Base-by-base conservation (phyloP, 129 eudicot species). In the Lactuca saligna region DNA sequence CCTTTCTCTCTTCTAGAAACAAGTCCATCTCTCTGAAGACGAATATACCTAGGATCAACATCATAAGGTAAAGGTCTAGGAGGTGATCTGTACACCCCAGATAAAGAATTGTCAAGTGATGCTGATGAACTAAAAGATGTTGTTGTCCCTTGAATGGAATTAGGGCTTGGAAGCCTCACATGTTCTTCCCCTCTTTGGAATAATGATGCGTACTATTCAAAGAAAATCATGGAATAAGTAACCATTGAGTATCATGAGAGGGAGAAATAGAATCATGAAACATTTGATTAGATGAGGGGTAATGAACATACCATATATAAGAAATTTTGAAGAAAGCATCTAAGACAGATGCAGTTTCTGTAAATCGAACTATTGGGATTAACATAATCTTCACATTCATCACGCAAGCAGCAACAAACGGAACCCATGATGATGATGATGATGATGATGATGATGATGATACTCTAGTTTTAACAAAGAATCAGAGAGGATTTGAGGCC, bases 61-160 rank as follows among this genome's bases (percentile, higher is more conserved):
- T 94, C 99, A 70, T 89, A 94, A 53, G 99, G 99, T 81, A 94
- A 83, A 25, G 99, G 99, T 76, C 95, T 85, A 65, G 99, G 97
- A 67, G 96, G 96, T 53, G 99, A 78, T 6, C 90, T 95, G 65
- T 86, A 94, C 86, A 85, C 85, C 48, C 85, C 87, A 44, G 93
- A 82, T 72, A 94, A 58, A 35, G 97, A 89, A 73, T 71, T 80
- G 78, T 94, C 99, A 72, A 79, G 82, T 15, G 97, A 84, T 60
- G 81, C 68, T 32, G 86, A 53, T 41, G 99, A 80, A 68, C 70
- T 85, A 61, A 86, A 83, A 64, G 97, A 82, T 14, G 97, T 34
- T 25, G 97, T 34, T 37, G 95, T 76, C 78, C 95, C 99, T 69
- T 85, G 97, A 69, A 80, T 73, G 66, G 95, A 83, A 15, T 92